These are phyloP conservation scores for Phaeosphaeria sp. DNA, from an alignment of 2,329 filamentous ascomycete genomes.

Conservation along the genomic window DNA sequence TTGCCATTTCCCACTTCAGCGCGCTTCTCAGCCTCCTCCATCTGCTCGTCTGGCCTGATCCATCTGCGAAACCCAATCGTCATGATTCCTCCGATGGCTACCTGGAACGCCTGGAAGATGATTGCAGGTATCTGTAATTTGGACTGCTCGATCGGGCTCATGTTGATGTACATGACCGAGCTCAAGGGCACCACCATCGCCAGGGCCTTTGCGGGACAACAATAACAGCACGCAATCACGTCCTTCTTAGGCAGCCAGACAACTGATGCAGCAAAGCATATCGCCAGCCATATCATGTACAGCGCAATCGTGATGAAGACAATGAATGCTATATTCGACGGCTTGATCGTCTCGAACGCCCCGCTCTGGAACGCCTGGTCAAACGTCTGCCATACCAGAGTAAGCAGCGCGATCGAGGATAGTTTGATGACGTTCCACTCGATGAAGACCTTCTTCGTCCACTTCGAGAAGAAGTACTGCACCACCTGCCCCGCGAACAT, in stretches of 20 bases:
- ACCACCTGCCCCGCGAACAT: conserved; percentile 68
- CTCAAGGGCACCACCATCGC: conserved; percentile 73
- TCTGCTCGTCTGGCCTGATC: conserved; percentile 64
- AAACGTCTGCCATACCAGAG: conserved; percentile 70
- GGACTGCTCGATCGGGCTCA: conserved; percentile 61
- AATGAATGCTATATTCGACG: conserved; percentile 69
- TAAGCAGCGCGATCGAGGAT: conserved; percentile 53
- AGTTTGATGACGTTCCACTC: conserved; percentile 56
- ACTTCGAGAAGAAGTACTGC: conserved; percentile 62
- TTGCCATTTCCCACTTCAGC: conserved; percentile 11
- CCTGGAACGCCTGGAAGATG: conserved; percentile 59
- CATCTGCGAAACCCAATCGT: conserved; percentile 52
- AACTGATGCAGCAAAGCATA: conserved; percentile 65
- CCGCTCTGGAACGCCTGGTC: conserved; percentile 70
- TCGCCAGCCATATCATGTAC: conserved; percentile 67
- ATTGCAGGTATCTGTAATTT: conserved; percentile 70
- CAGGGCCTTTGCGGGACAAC: conserved; percentile 75
- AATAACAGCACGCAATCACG: conserved; percentile 75
- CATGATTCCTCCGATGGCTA: conserved; percentile 51
- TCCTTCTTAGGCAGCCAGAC: conserved; percentile 65
- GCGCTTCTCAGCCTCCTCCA: conserved; percentile 32
- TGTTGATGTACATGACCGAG: conserved; percentile 70
- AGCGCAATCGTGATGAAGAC: conserved; percentile 72
- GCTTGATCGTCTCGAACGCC: conserved; percentile 65
- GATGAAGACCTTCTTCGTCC: conserved; percentile 62